A percentile compares a stretch with the other conserved stretches of the same genome.
Conservation (phyloP, 2,329 filamentous ascomycete genomes). For the Calonectria naviculata region DNA sequence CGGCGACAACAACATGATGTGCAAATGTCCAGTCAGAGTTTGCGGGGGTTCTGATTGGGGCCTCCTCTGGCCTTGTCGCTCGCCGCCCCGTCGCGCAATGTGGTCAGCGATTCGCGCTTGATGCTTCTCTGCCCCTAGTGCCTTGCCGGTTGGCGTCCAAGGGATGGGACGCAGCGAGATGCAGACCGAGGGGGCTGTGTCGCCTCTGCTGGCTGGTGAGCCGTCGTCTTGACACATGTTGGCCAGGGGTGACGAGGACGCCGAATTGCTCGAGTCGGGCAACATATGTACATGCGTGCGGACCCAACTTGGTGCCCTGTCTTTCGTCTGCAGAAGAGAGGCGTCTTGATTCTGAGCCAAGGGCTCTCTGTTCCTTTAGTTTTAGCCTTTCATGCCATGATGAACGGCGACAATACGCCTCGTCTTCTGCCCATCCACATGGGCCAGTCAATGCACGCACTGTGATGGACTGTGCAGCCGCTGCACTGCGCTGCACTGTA, state of each 20-base stretch:
- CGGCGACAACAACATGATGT: slow-evolving; percentile 4
- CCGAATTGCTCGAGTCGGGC: slow-evolving; percentile 12
- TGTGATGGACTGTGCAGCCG: slow-evolving; percentile 14
- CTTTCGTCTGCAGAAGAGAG: neutral
- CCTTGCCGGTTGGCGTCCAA: slow-evolving; percentile 20
- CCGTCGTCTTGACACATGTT: slow-evolving; percentile 27
- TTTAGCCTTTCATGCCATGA: neutral
- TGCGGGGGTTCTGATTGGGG: slow-evolving; percentile 10
- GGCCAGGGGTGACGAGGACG: slow-evolving; percentile 16
- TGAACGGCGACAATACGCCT: neutral
- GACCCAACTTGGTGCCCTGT: neutral
- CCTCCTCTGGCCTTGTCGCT: slow-evolving; percentile 3
- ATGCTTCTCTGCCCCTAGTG: slow-evolving; percentile 20
- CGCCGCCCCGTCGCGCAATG: slow-evolving; percentile 17
- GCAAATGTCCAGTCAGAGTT: slow-evolving; percentile 11
- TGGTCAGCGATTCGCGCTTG: slow-evolving; percentile 19
- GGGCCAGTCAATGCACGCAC: slow-evolving; percentile 1
- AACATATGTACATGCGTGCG: slow-evolving; percentile 1
- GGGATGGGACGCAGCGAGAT: slow-evolving; percentile 21
- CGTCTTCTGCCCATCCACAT: neutral
- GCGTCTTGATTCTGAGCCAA: slow-evolving; percentile 7
- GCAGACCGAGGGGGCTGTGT: slow-evolving; percentile 26
- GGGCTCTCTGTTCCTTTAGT: neutral
- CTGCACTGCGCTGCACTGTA: slow-evolving; percentile 22
- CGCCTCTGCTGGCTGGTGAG: slow-evolving; percentile 25